phyloP scores from a whole-genome alignment of 2,329 filamentous ascomycete genomes.

The Xylaria polymorpha region DNA sequence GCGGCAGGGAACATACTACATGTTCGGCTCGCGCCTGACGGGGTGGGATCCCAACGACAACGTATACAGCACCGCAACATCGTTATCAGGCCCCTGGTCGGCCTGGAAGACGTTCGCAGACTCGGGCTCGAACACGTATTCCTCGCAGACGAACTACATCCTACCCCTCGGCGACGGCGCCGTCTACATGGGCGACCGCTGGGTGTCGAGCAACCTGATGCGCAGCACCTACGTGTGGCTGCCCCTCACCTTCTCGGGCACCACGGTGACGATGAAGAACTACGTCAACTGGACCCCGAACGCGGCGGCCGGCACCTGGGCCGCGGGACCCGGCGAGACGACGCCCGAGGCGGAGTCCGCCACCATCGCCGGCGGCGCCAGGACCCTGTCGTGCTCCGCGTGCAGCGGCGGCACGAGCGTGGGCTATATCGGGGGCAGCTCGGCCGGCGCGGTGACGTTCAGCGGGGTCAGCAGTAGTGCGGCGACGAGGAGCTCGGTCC shows the following conservation, averaged over 20 bases:
- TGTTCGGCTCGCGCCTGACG: conserved; percentile 70
- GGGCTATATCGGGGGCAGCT: conserved; percentile 66
- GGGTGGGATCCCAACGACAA: conserved; percentile 74
- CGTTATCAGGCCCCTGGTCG: conserved; percentile 70
- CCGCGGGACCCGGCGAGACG: conserved; percentile 58
- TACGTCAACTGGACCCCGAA: conserved; percentile 66
- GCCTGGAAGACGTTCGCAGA: conserved; percentile 69
- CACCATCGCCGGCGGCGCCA: conserved; percentile 59
- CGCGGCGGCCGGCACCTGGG: conserved; percentile 55
- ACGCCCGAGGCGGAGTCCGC: conserved; percentile 64
- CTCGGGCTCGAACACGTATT: conserved; percentile 66
- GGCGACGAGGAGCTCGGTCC: conserved; percentile 61
- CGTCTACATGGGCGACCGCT: conserved; percentile 76
- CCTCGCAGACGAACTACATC: conserved; percentile 70
- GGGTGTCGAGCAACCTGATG: conserved; percentile 69
- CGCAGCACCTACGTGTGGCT: conserved; percentile 74
- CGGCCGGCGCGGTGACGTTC: conserved; percentile 61
- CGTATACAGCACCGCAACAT: conserved; percentile 68
- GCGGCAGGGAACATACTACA: conserved; percentile 69
- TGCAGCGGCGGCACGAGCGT: conserved; percentile 63
- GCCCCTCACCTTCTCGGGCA: conserved; percentile 65
- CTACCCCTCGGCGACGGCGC: conserved; percentile 57
- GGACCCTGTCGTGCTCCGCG: conserved; percentile 58
- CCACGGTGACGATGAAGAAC: conserved; percentile 62
- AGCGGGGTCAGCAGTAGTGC: conserved; percentile 57